Percentiles rank a stretch among this genome's conserved stretches.
Conservation (phyloP, 2,329 filamentous ascomycete species). For the Sclerotinia subarctica region DNA sequence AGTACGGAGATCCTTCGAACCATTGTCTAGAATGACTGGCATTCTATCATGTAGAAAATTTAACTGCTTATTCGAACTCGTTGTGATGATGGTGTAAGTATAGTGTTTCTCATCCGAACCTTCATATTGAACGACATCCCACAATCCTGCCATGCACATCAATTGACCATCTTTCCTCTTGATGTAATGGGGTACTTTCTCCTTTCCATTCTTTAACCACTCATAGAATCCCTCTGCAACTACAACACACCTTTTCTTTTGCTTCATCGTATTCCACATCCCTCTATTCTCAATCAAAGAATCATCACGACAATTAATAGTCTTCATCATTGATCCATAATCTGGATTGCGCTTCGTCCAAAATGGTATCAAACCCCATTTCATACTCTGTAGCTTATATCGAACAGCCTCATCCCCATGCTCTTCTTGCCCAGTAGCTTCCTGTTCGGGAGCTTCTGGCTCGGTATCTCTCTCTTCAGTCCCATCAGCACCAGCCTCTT, state of each 20-base stretch:
- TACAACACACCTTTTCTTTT: slow-evolving; percentile 81
- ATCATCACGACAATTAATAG: slow-evolving; percentile 94
- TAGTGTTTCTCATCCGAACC: slow-evolving; percentile 69
- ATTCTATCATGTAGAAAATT: slow-evolving; percentile 90
- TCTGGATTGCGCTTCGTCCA: slow-evolving; percentile 85
- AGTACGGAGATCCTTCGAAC: slow-evolving; percentile 62
- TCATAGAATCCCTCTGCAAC: slow-evolving; percentile 93
- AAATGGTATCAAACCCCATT: slow-evolving; percentile 91
- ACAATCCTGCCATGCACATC: slow-evolving; percentile 83
- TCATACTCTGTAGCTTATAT: slow-evolving; percentile 89
- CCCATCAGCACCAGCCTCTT: slow-evolving; percentile 32
- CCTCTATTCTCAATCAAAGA: slow-evolving; percentile 71
- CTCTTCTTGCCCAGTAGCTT: slow-evolving; percentile 16
- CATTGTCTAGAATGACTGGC: slow-evolving; percentile 85
- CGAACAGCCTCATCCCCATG: slow-evolving; percentile 41
- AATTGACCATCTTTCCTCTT: slow-evolving; percentile 77
- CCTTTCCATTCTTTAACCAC: slow-evolving; percentile 81
- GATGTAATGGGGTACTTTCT: slow-evolving; percentile 81
- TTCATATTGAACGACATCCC: slow-evolving; percentile 83
- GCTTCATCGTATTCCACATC: slow-evolving; percentile 93
- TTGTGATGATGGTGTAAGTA: slow-evolving; percentile 93
- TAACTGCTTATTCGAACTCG: slow-evolving; percentile 76
- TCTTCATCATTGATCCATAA: slow-evolving; percentile 74
- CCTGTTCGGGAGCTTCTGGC: slow-evolving; percentile 5
- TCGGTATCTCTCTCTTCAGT: slow-evolving; percentile 29